Evolutionary conservation across 768 basidiomycete species (phyloP), one percentile per base, ranked within the genome.

Genomic region (Pulveroboletus sp.): DNA sequence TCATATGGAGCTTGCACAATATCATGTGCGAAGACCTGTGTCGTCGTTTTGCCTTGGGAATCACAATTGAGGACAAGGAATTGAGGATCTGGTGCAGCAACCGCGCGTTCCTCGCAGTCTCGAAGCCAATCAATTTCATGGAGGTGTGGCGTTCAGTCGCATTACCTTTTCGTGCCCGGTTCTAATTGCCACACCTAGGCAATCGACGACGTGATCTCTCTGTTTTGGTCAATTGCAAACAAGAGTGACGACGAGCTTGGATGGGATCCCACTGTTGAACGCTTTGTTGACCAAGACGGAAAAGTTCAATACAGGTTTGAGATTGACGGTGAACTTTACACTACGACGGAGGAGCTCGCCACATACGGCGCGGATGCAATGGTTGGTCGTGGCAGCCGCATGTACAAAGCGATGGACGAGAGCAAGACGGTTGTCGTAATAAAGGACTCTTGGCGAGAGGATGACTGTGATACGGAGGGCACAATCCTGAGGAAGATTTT

Each of bases 1-100:
- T 67, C 1, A 45, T 70, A 19, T 65, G 63, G 63, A 58, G 51
- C 38, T 36, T 65, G 17, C 52, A 59, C 21, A 50, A 60, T 16
- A 57, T 60, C 37, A 64, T 71, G 62, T 50, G 51, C 2, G 50
- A 60, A 31, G 69, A 70, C 42, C 62, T 53, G 0, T 46, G 59
- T 29, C 50, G 59, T 4, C 45, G 61, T 5, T 63, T 65, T 27
- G 47, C 54, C 3, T 59, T 64, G 17, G 68, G 67, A 0, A 59
- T 69, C 20, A 66, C 62, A 0, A 46, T 67, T 14, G 62, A 69
- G 43, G 54, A 62, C 37, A 56, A 24, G 0, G 6, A 35, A 0
- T 52, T 61, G 56, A 53, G 69, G 17, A 1, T 70, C 19, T 71
- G 70, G 70, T 60, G 35, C 11, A 6, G 4, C 7, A 33, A 38